Base-by-base conservation (phyloP, 139 green algal species). In the Chlorella sp. region DNA sequence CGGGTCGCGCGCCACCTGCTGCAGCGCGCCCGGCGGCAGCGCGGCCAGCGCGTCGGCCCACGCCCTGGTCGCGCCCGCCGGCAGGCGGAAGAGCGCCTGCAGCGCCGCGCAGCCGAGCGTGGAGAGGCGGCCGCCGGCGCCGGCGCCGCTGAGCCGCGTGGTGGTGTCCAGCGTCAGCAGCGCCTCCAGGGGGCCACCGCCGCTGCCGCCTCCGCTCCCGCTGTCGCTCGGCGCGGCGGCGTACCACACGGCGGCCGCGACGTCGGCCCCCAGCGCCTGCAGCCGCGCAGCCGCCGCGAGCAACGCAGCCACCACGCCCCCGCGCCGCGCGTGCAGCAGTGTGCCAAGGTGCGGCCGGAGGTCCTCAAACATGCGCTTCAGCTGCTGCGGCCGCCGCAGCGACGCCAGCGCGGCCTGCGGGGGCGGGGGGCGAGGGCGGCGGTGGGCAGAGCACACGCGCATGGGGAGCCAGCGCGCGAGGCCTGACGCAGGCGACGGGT, bases 251-350 rank as follows among this genome's bases (percentile, higher is more conserved):
- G 73, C 64, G 1, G 69, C 42, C 8, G 80, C 70, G 23, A 27
- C 69, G 29, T 82, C 77, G 1, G 61, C 31, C 46, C 79, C 42
- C 25, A 77, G 45, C 3, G 53, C 35, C 43, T 43, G 72, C 33
- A 82, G 43, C 40, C 69, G 91, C 76, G 38, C 86, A 69, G 46
- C 61, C 12, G 70, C 79, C 9, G 71, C 83, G 19, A 90, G 71
- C 71, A 96, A 82, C 35, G 90, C 89, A n/a, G 88, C 90, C 9
- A 92, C 73, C 48, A 96, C 90, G n/a, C 91, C 91, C 6, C 73
- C 74, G 35, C 89, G 77, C 61, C 80, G 74, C 35, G 68, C 36
- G 14, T 70, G 41, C 63, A 93, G 79, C 76, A 94, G 81, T 36
- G 87, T 73, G 8, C 62, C 59, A 58, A 93, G 64, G 21, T 23